A percentile compares a stretch with the other conserved stretches of the same genome.
Conservation (phyloP, 192 early-diverging fungal species). For the Coemansia biformis region DNA sequence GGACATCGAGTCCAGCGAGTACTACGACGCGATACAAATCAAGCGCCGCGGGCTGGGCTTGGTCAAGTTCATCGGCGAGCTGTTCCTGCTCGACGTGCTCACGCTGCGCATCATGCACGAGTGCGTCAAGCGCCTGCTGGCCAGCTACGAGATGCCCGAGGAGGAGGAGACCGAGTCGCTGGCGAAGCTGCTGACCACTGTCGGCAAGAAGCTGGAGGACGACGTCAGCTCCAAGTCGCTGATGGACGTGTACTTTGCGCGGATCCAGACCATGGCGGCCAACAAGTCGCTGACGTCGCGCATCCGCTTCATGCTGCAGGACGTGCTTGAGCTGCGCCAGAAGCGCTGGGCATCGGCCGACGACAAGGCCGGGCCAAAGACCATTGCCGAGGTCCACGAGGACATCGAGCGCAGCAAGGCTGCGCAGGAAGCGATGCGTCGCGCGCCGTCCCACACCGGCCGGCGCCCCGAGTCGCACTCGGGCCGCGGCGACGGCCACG, state of each 20-base stretch:
- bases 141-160: conserved; percentile 67
- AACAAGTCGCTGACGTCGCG: conserved; percentile 70
- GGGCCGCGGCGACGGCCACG: conserved; percentile 59
- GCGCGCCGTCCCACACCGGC: conserved; percentile 56
- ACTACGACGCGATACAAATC: conserved; percentile 80
- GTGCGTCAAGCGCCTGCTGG: conserved; percentile 79
- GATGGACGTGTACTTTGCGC: conserved; percentile 84
- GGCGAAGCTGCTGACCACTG: conserved; percentile 85
- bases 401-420: conserved; percentile 67
- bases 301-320: conserved; percentile 89
- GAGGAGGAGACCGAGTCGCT: conserved; percentile 95
- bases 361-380: conserved; percentile 71
- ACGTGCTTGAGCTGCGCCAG: conserved; percentile 77
- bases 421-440: conserved; percentile 63
- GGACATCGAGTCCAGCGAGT: conserved; percentile 72
- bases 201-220: conserved; percentile 76
- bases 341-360: conserved; percentile 69
- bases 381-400: conserved; percentile 88
- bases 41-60: conserved; percentile 94
- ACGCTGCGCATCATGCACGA: conserved; percentile 93
- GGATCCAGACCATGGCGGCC: conserved; percentile 70
- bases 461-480: conserved; percentile 56
- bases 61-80: conserved; percentile 90
- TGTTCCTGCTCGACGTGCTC: conserved; percentile 87
- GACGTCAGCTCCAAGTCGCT: conserved; percentile 45